These are phyloP conservation scores for Thyridium curvatum DNA, from an alignment of 2,329 filamentous ascomycete species.

Conservation along the genomic window DNA sequence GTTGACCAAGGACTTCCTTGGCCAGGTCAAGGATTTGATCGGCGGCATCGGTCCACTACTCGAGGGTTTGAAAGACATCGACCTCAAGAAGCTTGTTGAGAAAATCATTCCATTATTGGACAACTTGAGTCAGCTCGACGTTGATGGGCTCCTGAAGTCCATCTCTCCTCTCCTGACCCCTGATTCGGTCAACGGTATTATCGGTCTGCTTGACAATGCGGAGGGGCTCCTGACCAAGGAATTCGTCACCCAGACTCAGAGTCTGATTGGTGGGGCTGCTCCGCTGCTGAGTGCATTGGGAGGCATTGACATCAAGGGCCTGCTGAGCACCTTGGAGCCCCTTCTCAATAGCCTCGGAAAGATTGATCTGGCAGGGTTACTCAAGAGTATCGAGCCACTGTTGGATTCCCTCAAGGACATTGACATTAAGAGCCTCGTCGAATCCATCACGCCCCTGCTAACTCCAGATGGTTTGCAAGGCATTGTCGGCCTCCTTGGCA, in stretches of 20 bases:
- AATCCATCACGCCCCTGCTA: background rate
- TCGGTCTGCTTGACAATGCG: slow-evolving; percentile 20
- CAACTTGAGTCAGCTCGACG: slow-evolving; percentile 7
- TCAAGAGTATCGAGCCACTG: slow-evolving; percentile 3
- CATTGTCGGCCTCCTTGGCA: slow-evolving; percentile 27
- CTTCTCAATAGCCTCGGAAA: slow-evolving; percentile 12
- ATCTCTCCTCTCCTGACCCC: slow-evolving; percentile 26
- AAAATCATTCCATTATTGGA: slow-evolving; percentile 27
- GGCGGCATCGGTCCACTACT: slow-evolving; percentile 2
- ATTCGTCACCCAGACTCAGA: slow-evolving; percentile 34
- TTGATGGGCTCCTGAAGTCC: slow-evolving; percentile 27
- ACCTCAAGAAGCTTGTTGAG: slow-evolving; percentile 24
- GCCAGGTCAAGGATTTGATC: slow-evolving; percentile 19
- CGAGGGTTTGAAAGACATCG: slow-evolving; percentile 7
- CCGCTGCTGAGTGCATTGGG: slow-evolving; percentile 22
- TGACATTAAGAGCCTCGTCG: slow-evolving; percentile 17
- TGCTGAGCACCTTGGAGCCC: slow-evolving; percentile 10
- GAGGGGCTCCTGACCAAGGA: slow-evolving; percentile 20
- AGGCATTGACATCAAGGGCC: slow-evolving; percentile 10
- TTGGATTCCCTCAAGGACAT: slow-evolving; percentile 4
- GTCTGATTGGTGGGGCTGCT: slow-evolving; percentile 27
- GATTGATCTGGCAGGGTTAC: slow-evolving; percentile 29
- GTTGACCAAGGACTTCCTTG: slow-evolving; percentile 18
- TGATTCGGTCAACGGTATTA: slow-evolving; percentile 23
- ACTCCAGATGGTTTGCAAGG: slow-evolving; percentile 21